Evolutionary conservation across 306 rosid genomes (phyloP).

Genomic region (Glycine soja): DNA sequence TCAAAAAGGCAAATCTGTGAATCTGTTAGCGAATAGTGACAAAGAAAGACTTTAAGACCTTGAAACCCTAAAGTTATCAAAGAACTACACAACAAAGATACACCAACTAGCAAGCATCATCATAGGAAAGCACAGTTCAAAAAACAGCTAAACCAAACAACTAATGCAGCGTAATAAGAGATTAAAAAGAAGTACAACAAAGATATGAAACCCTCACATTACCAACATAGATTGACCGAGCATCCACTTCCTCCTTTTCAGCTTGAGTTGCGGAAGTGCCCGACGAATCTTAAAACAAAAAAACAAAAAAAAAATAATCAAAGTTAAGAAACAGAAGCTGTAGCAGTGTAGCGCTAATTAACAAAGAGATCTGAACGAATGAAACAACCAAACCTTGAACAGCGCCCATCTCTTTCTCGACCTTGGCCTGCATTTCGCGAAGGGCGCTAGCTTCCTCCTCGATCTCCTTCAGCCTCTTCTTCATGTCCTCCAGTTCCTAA

Average conservation of each 20-base stretch:
- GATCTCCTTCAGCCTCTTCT: conserved; percentile 96
- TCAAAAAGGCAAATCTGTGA: not conserved
- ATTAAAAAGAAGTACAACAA: not conserved
- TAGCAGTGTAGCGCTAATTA: not conserved
- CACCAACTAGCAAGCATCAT: conserved; percentile 4
- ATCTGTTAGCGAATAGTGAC: not conserved
- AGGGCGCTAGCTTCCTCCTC: conserved; percentile 97
- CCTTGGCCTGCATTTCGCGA: conserved; percentile 99
- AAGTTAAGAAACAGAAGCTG: not conserved
- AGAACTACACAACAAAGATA: not conserved
- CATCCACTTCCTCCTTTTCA: conserved; percentile 98
- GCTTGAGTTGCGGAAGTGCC: conserved; percentile 83
- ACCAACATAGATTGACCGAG: conserved; percentile 97
- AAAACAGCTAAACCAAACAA: conserved; percentile 29
- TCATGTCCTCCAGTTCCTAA: conserved; percentile 99
- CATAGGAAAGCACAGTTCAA: not conserved
- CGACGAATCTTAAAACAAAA: conserved; percentile 70
- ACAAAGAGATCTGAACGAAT: conserved; percentile 38
- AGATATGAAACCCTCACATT: conserved; percentile 75
- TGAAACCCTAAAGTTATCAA: not conserved
- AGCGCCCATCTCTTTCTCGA: conserved; percentile 98
- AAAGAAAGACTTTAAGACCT: not conserved
- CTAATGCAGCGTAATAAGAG: not conserved
- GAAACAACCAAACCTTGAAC: conserved; percentile 60
- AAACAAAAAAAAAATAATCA: not conserved